Conservation (phyloP, 2,329 filamentous ascomycete genomes). For the Bipolaris oryzae region DNA sequence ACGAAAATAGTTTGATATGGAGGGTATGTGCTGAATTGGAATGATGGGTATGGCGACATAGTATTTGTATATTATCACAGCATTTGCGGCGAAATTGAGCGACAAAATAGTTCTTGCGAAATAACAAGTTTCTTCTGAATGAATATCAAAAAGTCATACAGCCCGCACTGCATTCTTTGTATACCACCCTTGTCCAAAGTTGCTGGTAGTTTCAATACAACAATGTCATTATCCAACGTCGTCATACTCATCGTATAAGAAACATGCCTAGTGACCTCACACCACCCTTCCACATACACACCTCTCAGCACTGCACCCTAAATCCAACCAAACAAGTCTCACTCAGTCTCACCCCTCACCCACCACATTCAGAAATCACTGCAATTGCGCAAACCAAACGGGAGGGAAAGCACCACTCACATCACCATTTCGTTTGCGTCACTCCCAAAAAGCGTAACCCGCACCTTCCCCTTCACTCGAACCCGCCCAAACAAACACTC, state of each 20-base stretch:
- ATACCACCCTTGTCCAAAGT: not conserved
- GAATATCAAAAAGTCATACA: not conserved
- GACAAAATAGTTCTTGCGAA: not conserved
- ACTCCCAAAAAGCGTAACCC: no score
- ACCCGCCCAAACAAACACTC: slow-evolving; percentile 9
- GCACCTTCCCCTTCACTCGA: slow-evolving; percentile 4
- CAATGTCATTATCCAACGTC: not conserved
- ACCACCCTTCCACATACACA: no score
- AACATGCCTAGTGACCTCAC: not conserved
- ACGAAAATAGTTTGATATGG: not conserved
- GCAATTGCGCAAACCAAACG: not conserved
- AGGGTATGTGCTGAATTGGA: not conserved
- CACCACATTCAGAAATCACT: no score
- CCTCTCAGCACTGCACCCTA: no score
- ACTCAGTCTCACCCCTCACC: no score
- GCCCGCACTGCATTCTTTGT: not conserved
- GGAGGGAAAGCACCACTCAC: not conserved
- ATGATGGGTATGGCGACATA: not conserved
- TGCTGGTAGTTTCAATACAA: no score
- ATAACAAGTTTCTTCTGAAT: not conserved
- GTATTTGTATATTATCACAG: not conserved
- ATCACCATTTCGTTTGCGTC: slow-evolving; percentile 7
- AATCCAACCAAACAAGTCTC: no score
- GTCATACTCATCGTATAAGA: not conserved
- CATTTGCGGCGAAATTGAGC: not conserved